A percentile compares a stretch with the other conserved stretches of the same genome.
Evolutionary conservation across 352 stramenopile species (phyloP).

Genomic region (Pythium brassicae): DNA sequence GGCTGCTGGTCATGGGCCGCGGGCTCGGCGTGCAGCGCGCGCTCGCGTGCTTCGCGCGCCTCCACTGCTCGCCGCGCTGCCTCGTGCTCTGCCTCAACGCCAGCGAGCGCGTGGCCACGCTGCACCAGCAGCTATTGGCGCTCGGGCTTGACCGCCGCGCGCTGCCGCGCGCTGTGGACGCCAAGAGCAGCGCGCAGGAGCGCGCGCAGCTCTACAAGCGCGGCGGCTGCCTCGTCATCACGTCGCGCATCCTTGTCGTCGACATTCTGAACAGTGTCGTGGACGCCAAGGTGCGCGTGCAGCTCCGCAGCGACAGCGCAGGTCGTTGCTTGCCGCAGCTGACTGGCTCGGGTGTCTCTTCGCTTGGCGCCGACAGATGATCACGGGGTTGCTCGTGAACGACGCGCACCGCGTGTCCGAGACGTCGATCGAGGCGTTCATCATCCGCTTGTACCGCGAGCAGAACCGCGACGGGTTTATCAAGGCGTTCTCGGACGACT

Average conservation of each 20-base stretch:
- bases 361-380: slow-evolving; percentile 40
- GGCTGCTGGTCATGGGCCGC: slow-evolving; percentile 89
- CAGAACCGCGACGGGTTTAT: slow-evolving; percentile 91
- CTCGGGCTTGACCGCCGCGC: slow-evolving; percentile 85
- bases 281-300: slow-evolving; percentile 28
- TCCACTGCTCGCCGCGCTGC: slow-evolving; percentile 79
- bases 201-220: slow-evolving; percentile 88
- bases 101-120: slow-evolving; percentile 77
- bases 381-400: slow-evolving; percentile 93
- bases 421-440: slow-evolving; percentile 96
- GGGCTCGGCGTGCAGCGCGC: slow-evolving; percentile 87
- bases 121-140: slow-evolving; percentile 77
- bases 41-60: slow-evolving; percentile 88
- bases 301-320: slow-evolving; percentile 5
- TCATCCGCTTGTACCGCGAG: slow-evolving; percentile 92
- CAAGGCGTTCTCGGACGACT: slow-evolving; percentile 96
- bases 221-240: slow-evolving; percentile 93
- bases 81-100: slow-evolving; percentile 93
- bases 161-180: slow-evolving; percentile 70
- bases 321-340: neutral
- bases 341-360: neutral
- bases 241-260: slow-evolving; percentile 96
- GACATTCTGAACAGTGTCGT: slow-evolving; percentile 91
- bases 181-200: slow-evolving; percentile 71
- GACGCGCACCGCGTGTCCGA: slow-evolving; percentile 92